Evolutionary conservation across 805 yeast species (phyloP).

Genomic region (Kodamaea sagamina): DNA sequence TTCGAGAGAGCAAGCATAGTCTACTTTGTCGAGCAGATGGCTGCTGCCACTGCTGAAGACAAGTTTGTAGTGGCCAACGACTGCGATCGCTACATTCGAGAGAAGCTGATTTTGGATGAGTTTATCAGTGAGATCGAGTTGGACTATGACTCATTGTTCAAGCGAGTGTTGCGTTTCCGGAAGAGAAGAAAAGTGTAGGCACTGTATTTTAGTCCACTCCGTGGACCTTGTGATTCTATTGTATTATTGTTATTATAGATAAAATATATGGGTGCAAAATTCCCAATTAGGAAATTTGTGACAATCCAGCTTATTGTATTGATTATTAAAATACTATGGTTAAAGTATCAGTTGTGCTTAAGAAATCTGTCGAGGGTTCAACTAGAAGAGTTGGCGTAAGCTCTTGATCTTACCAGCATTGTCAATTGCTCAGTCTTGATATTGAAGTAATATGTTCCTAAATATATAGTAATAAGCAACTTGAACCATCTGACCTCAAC

Average conservation of each 20-base stretch:
- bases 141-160: slow-evolving; percentile 16
- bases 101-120: slow-evolving; percentile 18
- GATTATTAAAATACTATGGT: too few species aligned
- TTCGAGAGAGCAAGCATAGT: slow-evolving; percentile 15
- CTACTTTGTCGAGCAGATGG: slow-evolving; percentile 14
- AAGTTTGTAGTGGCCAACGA: slow-evolving; percentile 13
- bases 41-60: slow-evolving; percentile 14
- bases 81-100: slow-evolving; percentile 17
- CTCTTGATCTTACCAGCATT: too few species aligned
- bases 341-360: too few species aligned
- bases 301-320: too few species aligned
- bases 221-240: too few species aligned
- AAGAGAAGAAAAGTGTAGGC: slow-evolving; percentile 9
- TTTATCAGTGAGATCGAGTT: slow-evolving; percentile 19
- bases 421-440: too few species aligned
- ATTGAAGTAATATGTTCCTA: too few species aligned
- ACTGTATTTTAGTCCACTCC: neutral
- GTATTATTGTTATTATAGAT: neutral
- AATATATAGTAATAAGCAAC: too few species aligned
- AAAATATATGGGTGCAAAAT: neutral
- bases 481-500: too few species aligned
- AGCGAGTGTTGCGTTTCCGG: slow-evolving; percentile 10
- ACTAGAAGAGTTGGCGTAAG: too few species aligned
- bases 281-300: slow-evolving; percentile 4
- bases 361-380: too few species aligned